Base-by-base conservation (phyloP, 1,139 yeast species). In the Yamadazyma mexicana region DNA sequence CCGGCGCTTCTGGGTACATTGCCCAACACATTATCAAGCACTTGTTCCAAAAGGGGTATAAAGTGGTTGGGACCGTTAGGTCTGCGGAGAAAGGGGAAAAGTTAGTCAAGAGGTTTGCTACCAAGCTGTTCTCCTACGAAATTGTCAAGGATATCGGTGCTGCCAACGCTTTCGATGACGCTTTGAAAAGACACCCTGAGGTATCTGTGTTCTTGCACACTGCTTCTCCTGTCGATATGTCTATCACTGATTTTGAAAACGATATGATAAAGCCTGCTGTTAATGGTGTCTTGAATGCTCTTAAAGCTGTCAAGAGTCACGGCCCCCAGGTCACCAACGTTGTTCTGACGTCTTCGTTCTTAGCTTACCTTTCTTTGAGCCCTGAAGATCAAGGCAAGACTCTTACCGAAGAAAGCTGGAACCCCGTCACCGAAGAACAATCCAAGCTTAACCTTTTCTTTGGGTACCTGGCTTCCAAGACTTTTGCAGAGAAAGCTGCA, bases 61-160 rank as follows among this genome's bases (percentile, higher is more conserved):
- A 57, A 1, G 87, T 82, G 10, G 65, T 81, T 23, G 86, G 85
- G 9, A 70, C 84, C 1, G 87, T 77, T 3, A 67, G 87, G 56
- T 65, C 79, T 2, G 63, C 66, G 31, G 66, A 55, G 2, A 79
- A 79, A 56, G 83, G 81, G 12, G 78, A 75, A 15, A 51, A 55
- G 6, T 52, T 74, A 45, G 51, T 61, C 44, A 48, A 59, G 27
- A 61, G 61, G 48, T 66, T 69, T 37, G 43, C 43, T 14, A 65
- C 59, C 32, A 50, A 55, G 14, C 57, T 62, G 16, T 61, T 77
- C 47, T 41, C 61, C 31, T 71, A 73, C 47, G 84, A 65, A 42
- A 57, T 79, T 32, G 84, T 81, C 12, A 52, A 61, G 16, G 85
- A 79, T 48, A 71, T 81, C 44, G 64, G 65, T 7, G 56, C 53